A percentile compares a stretch with the other conserved stretches of the same genome.
phyloP scores from a whole-genome alignment of 176 grass and related monocot genomes.

The Neostapfia colusana region DNA sequence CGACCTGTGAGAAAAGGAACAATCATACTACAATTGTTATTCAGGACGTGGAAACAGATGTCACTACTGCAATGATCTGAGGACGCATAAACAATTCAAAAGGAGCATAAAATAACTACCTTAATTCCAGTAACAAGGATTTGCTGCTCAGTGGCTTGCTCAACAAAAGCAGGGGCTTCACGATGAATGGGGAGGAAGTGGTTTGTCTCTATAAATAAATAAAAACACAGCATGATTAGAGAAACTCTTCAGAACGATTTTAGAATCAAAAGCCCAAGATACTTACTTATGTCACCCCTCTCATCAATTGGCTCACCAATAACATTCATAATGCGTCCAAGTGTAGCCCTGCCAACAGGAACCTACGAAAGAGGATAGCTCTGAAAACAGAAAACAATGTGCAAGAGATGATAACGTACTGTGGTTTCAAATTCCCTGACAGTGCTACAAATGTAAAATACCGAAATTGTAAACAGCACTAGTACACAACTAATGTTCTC shows the following conservation, averaged over 20 bases:
- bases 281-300: constrained; percentile 86
- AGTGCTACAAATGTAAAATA: no score
- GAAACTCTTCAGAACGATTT: neutral
- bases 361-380: constrained; percentile 50
- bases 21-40: neutral
- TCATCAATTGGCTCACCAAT: constrained; percentile 92
- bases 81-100: neutral
- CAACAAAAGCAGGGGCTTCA: constrained; percentile 87
- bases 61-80: neutral
- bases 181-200: constrained; percentile 90
- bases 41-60: neutral
- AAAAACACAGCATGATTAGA: neutral
- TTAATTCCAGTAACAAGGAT: constrained; percentile 99
- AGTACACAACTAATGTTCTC: no score
- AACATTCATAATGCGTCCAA: constrained; percentile 92
- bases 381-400: neutral
- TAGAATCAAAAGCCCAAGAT: neutral
- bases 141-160: constrained; percentile 93
- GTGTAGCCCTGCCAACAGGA: constrained; percentile 91
- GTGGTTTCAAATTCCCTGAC: no score
- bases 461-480: no score
- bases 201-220: constrained; percentile 50
- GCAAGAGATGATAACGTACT: neutral
- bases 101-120: constrained; percentile 20
- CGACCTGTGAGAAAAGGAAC: constrained; percentile 53